Base-by-base conservation (phyloP, 148 eudicot genomes). In the Camellia granthamiana region DNA sequence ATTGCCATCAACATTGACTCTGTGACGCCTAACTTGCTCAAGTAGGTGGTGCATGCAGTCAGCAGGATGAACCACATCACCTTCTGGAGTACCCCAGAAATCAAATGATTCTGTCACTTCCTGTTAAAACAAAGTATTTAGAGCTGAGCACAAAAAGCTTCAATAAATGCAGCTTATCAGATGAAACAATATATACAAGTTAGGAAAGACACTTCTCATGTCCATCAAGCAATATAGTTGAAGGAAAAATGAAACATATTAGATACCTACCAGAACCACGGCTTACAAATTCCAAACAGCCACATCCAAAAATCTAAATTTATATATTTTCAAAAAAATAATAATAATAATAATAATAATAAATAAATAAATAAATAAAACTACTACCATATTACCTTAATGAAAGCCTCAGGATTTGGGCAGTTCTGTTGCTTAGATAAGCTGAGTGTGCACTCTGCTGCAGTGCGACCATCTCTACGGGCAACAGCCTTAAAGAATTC, bases 401-500 rank as follows among this genome's bases (percentile, higher is more conserved):
- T 89, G 81, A 92, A 96, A 43, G 92, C 97, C 61, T 86, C 90
- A n/a, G 98, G 98, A 76, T 96, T 88, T 10, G 98, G 99, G 81
- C 99, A 96, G 59, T 86, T 92, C 80, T 96, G 99, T 77, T 88
- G 88, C 88, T 91, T 96, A 15, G 99, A 96, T 61, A 96, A 85
- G 71, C 81, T 89, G n/a, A 96, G 90, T 14, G 98, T 83, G 84
- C 92, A 82, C 82, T 93, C 92, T 68, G 99, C 99, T 62, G 94
- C 99, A 74, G 90, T 92, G 74, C 82, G 89, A 15, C 99, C 99
- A 88, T 96, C 97, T 84, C 99, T 87, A 44, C 87, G 85, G 51
- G 99, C 99, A 82, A 96, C 92, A 82, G 99, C 92, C 81, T 93
- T 93, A 69, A 96, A 96, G 80, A 96, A 96, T 69, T 96, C 98